These are phyloP conservation scores for Stachybotrys chartarum DNA, from an alignment of 2,329 filamentous ascomycete species.

Conservation along the genomic window DNA sequence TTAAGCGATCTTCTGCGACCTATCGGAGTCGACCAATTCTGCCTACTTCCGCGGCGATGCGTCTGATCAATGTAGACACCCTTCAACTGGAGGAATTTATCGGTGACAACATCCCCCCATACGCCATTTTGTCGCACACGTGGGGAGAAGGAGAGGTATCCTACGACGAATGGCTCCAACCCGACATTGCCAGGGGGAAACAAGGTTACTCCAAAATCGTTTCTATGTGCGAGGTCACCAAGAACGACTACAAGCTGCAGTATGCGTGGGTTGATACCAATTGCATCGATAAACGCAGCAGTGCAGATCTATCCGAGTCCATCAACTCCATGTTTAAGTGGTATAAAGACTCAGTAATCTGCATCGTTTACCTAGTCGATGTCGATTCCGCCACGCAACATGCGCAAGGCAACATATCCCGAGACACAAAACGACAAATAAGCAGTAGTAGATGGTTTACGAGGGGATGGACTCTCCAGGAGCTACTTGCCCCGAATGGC, in stretches of 20 bases:
- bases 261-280: conserved; percentile 2
- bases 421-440: background rate
- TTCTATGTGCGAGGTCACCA: background rate
- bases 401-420: background rate
- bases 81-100: conserved; percentile 13
- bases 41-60: conserved; percentile 3
- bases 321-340: conserved; percentile 1
- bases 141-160: conserved; percentile 19
- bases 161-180: conserved; percentile 11
- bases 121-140: conserved; percentile 25
- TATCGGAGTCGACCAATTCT: too few species aligned
- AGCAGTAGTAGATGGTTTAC: background rate
- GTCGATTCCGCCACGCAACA: background rate
- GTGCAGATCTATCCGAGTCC: background rate
- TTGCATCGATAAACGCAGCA: conserved; percentile 1
- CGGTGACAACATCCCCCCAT: conserved; percentile 14
- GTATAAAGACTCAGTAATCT: background rate
- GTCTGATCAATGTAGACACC: conserved; percentile 17
- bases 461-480: background rate
- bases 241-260: background rate
- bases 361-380: background rate
- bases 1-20: too few species aligned
- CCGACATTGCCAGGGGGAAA: conserved; percentile 2
- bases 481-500: background rate
- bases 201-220: conserved; percentile 5